Base-by-base conservation (phyloP, 805 yeast genomes). In the Cyberlindnera meyerae region DNA sequence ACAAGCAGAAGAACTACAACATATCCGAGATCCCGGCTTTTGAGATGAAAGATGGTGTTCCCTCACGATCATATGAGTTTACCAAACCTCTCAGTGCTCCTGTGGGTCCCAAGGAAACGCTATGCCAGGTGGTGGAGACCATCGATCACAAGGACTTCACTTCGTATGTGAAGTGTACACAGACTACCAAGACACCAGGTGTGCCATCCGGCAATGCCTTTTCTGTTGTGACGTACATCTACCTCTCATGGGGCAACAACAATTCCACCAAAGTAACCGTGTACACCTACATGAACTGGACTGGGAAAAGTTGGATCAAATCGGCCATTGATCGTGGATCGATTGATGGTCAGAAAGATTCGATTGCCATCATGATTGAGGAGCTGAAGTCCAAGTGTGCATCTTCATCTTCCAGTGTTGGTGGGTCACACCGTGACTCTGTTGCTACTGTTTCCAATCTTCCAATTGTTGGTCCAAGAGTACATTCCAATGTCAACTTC, bases 161-260 rank as follows among this genome's bases (percentile, higher is more conserved):
- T 6, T 61, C 65, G 18, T 61, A 55, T 39, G 65, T 77, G 16
- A 63, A 66, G 21, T 74, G 78, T 3, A 65, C 70, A 3, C 84
- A 80, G 45, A 55, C 65, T 1, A 77, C 88, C 0, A 71, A 68
- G 33, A 79, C 87, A 0, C 94, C 93, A 0, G 93, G 83, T 61
- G 86, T 83, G n/a, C 94, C 94, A 0, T 77, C 83, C 24, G 93
- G 94, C 7, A 71, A 66, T 44, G 65, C 82, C 0, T 84, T 84
- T 47, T 66, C 70, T 31, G 82, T 81, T 4, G 66, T 69, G 36
- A 79, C 93, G 2, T 64, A 68, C 20, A 68, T 72, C 24, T 70
- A 69, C 47, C 58, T 82, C 6, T 66, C 75, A 9, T 83, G 94
- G 93, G 83, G 70, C 4, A 64, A 62, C 2, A 66, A 69, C 33